These are phyloP conservation scores for Pharnaceum exiguum DNA, from an alignment of 148 eudicot genomes.

Conservation along the genomic window DNA sequence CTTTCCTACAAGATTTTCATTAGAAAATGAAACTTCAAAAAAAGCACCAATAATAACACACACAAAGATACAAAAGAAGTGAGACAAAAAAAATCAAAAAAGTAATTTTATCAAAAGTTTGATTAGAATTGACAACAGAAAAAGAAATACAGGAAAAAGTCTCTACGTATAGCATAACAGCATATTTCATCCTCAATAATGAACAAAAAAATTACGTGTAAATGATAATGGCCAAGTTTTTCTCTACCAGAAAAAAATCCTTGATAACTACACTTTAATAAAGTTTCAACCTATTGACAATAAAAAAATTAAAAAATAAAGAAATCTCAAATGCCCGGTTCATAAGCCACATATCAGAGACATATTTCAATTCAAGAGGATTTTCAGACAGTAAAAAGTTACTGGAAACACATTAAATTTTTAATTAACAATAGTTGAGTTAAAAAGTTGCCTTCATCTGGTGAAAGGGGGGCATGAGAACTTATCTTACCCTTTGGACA, in stretches of 20 bases:
- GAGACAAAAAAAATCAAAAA: too few relatives aligned
- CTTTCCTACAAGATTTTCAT: conserved; percentile 61
- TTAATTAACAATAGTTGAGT: not conserved
- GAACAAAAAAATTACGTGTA: too few relatives aligned
- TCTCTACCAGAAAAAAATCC: too few relatives aligned
- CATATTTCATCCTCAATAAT: too few relatives aligned
- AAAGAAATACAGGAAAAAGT: too few relatives aligned
- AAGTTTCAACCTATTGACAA: not conserved
- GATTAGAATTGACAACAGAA: too few relatives aligned
- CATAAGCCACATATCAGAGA: not conserved
- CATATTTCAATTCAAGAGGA: not conserved
- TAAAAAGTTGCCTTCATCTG: too few relatives aligned
- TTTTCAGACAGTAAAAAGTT: not conserved
- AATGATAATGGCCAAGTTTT: too few relatives aligned
- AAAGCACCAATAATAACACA: not conserved
- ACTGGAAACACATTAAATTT: not conserved
- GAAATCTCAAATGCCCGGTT: not conserved
- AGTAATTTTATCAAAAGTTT: too few relatives aligned
- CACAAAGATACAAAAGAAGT: not conserved
- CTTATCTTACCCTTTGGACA: conserved; percentile 74
- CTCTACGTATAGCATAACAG: too few relatives aligned
- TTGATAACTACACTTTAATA: not conserved
- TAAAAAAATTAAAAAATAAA: not conserved
- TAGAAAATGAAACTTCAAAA: not conserved
- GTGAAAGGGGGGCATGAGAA: not conserved